phyloP scores from a whole-genome alignment of 495 filamentous ascomycete species.

The Ramalina intermedia region DNA sequence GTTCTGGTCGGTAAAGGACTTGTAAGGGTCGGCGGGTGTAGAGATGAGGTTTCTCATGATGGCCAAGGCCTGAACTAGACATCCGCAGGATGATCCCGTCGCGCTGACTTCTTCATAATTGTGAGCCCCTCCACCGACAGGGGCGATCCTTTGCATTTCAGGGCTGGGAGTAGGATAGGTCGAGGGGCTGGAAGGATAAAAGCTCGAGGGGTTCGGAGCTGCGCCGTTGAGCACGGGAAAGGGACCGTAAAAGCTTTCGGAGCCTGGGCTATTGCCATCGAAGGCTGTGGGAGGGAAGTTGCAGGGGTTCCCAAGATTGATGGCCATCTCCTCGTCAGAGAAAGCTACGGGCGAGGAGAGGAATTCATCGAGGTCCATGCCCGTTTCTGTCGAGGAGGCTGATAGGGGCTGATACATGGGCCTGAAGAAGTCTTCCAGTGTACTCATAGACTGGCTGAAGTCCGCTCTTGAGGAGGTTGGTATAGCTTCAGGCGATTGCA shows the following conservation, averaged over 20 bases:
- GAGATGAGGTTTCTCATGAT: slow-evolving; percentile 12
- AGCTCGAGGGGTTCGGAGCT: background rate
- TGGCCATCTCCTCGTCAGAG: background rate
- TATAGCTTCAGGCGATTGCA: too few species aligned
- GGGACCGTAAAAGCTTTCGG: background rate
- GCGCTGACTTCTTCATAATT: background rate
- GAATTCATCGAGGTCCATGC: slow-evolving; percentile 9
- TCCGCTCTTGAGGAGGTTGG: too few species aligned
- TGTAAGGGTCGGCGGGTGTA: slow-evolving; percentile 1
- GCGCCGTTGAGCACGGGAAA: slow-evolving; percentile 1
- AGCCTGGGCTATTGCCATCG: background rate
- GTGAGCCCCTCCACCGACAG: background rate
- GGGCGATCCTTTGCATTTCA: background rate
- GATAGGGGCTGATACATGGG: too few species aligned
- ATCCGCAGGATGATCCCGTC: slow-evolving; percentile 1
- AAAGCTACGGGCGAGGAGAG: slow-evolving; percentile 9
- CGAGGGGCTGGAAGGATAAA: background rate
- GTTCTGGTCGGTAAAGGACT: background rate
- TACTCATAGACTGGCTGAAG: too few species aligned
- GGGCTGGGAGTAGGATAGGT: background rate
- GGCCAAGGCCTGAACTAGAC: slow-evolving; percentile 3
- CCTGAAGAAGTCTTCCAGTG: too few species aligned
- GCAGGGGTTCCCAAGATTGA: background rate
- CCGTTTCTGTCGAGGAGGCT: background rate
- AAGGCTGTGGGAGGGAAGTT: slow-evolving; percentile 1